These are phyloP conservation scores for Pseudozyma sp. DNA, from an alignment of 1,284 basidiomycete species.

Conservation along the genomic window DNA sequence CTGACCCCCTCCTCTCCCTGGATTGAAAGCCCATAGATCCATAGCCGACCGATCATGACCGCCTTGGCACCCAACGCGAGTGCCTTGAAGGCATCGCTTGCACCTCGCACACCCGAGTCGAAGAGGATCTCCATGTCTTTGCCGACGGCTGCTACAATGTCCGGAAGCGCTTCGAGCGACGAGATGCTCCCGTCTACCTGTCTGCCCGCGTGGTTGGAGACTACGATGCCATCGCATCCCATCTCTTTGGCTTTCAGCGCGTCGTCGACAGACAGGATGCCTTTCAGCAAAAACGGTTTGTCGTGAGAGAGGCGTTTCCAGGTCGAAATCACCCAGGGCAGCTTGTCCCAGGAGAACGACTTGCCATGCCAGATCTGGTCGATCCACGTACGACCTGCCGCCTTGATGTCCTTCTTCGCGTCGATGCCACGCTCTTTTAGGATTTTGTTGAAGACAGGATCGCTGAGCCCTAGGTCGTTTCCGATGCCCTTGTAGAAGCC, in stretches of 20 bases:
- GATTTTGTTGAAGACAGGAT: conserved; percentile 76
- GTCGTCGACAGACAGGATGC: conserved; percentile 73
- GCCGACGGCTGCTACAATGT: conserved; percentile 72
- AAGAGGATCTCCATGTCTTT: conserved; percentile 78
- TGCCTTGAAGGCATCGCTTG: conserved; percentile 81
- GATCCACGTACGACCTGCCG: conserved; percentile 72
- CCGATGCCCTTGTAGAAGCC: conserved; percentile 68
- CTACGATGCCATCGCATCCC: conserved; percentile 79
- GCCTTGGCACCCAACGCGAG: conserved; percentile 68
- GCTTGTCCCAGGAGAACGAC: conserved; percentile 74
- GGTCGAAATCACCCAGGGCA: conserved; percentile 66
- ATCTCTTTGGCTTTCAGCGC: conserved; percentile 75
- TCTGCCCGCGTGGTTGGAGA: conserved; percentile 81
- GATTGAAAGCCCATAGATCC: conserved; percentile 74
- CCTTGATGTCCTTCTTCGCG: conserved; percentile 69
- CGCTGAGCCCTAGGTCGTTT: conserved; percentile 74
- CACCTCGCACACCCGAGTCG: conserved; percentile 82
- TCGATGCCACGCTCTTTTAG: conserved; percentile 51
- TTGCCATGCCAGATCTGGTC: conserved; percentile 75
- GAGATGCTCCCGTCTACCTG: conserved; percentile 46
- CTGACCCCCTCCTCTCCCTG: conserved; percentile 77
- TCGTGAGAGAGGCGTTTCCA: conserved; percentile 74
- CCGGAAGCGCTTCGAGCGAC: conserved; percentile 57
- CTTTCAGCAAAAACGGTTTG: conserved; percentile 74
- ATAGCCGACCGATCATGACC: conserved; percentile 67